A percentile compares a stretch with the other conserved stretches of the same genome.
phyloP scores from a whole-genome alignment of 2,329 filamentous ascomycete species.

The Aspergillus sojae region DNA sequence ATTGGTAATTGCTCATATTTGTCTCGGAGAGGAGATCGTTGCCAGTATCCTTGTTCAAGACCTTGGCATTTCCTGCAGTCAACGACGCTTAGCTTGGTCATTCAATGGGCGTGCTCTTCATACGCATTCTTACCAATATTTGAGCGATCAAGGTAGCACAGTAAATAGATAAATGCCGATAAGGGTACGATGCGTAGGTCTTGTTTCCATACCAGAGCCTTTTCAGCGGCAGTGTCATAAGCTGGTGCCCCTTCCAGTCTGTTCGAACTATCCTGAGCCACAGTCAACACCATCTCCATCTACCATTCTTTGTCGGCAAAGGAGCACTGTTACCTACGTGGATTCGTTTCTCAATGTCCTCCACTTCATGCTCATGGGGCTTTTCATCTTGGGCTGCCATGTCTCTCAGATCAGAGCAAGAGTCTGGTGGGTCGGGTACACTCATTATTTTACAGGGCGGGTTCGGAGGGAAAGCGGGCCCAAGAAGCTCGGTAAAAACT shows the following conservation, averaged over 20 bases:
- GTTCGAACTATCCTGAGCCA: background rate
- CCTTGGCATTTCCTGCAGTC: background rate
- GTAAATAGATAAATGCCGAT: constrained; percentile 5
- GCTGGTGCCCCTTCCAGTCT: background rate
- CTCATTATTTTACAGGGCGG: too few species aligned
- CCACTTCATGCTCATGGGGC: background rate
- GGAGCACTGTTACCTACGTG: background rate
- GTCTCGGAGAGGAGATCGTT: background rate
- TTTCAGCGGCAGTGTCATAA: background rate
- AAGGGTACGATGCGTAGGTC: constrained; percentile 1
- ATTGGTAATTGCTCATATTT: background rate
- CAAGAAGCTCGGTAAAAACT: too few species aligned
- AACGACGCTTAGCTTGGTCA: background rate
- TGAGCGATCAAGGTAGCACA: constrained; percentile 4
- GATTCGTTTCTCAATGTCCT: background rate
- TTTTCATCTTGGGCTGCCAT: background rate
- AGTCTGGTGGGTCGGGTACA: too few species aligned
- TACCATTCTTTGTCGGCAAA: background rate
- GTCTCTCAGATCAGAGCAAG: background rate
- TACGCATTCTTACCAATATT: background rate
- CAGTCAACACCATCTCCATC: background rate
- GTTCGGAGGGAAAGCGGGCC: too few species aligned
- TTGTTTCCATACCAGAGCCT: background rate
- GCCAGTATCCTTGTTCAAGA: background rate
- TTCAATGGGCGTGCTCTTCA: background rate